Evolutionary conservation across 345 rosid species (phyloP), one percentile per base, ranked within the genome.

Genomic region (Corymbia maculata): DNA sequence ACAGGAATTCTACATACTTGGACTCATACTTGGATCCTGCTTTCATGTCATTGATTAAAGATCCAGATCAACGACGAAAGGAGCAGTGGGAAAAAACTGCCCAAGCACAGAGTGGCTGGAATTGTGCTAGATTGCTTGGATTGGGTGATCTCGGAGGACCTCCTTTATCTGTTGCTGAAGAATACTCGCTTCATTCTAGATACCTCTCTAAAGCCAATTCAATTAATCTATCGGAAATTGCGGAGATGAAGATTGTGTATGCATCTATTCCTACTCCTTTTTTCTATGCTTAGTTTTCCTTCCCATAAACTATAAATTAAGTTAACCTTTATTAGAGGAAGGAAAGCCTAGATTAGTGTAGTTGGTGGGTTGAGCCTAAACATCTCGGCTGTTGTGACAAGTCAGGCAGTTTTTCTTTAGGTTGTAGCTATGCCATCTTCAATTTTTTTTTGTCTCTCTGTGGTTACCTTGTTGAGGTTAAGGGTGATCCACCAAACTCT

Each of bases 1-100:
- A 28, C 94, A 98, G 99, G 96, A 95, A 92, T 91, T 94, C 99
- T 17, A 86, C 95, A 87, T 94, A 95, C 90, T 91, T 98, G 94
- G 99, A 97, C 91, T 93, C 98, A 15, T 97, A 95, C 91, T 91
- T 98, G 95, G 99, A 98, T 95, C 99, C 99, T 52, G 97, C 99
- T 89, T 98, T 98, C 94, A 98, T 98, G 99, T 97, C 99, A 51
- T 91, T 97, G 87, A 96, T 98, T 66, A 98, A 98, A 93, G 99
- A 98, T 94, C 99, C 99, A 79, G 99, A 98, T 92, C 93, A 96
- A 92, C 94, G 97, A 90, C 98, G 98, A 68, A 91, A 88, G 90
- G 99, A 98, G 88, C 99, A 97, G 91, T 98, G 99, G 99, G 98
- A 98, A 92, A 98, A 98, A 90, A 95, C 95, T 89, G 96, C 99